These are phyloP conservation scores for Phytopythium mirpurense DNA, from an alignment of 352 stramenopile species.

Conservation along the genomic window DNA sequence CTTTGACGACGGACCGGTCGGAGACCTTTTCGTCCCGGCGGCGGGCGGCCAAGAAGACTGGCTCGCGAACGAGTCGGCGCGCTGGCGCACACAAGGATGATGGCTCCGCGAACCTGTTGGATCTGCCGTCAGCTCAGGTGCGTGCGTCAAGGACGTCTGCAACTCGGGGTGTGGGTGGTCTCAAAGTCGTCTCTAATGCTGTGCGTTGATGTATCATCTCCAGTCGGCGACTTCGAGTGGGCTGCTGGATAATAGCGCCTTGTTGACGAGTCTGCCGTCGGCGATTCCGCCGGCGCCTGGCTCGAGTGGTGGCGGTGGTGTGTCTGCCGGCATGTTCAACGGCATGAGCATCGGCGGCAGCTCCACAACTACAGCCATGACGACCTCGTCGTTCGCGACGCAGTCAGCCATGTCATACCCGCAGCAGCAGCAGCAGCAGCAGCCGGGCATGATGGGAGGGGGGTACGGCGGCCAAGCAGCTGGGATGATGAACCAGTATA, in stretches of 20 bases:
- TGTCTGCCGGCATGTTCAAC: slow-evolving; percentile 47
- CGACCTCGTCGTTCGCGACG: slow-evolving; percentile 27
- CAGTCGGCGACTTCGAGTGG: slow-evolving; percentile 30
- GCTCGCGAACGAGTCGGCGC: slow-evolving; percentile 34
- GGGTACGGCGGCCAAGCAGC: slow-evolving; percentile 25
- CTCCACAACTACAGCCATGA: slow-evolving; percentile 15
- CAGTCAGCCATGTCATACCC: slow-evolving; percentile 36
- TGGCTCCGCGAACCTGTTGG: slow-evolving; percentile 50
- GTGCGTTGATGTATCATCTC: slow-evolving; percentile 1
- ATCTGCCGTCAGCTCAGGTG: slow-evolving; percentile 41
- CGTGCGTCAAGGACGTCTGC: background rate
- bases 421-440: slow-evolving; percentile 10
- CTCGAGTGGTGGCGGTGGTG: slow-evolving; percentile 13
- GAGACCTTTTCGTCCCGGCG: slow-evolving; percentile 70
- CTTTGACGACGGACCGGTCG: slow-evolving; percentile 38
- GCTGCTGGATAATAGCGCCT: slow-evolving; percentile 40
- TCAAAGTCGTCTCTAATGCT: background rate
- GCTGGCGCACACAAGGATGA: slow-evolving; percentile 39
- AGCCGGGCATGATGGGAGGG: slow-evolving; percentile 12
- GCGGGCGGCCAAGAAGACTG: slow-evolving; percentile 62
- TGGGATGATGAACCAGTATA: slow-evolving; percentile 49
- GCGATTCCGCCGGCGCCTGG: slow-evolving; percentile 19
- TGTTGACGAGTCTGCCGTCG: slow-evolving; percentile 41
- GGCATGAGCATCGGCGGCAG: slow-evolving; percentile 47
- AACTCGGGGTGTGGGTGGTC: background rate